These are phyloP conservation scores for Penicillium frequentans DNA, from an alignment of 2,329 filamentous ascomycete species.

Conservation along the genomic window DNA sequence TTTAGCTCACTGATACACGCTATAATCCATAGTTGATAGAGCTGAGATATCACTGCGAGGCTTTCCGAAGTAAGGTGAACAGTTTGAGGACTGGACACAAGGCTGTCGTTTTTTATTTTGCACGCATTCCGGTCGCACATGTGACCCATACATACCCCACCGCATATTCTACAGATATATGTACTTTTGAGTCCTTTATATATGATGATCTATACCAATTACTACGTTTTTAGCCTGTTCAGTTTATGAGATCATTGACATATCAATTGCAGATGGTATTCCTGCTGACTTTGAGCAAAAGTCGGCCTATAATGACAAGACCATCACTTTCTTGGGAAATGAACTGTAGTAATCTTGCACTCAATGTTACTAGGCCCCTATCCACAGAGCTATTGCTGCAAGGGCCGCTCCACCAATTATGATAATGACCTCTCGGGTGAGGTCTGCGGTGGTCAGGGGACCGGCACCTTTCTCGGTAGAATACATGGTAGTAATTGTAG, in stretches of 20 bases:
- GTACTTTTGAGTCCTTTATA: not conserved
- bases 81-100: not conserved
- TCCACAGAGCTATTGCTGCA: slow-evolving; percentile 40
- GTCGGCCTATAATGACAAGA: too few relatives aligned
- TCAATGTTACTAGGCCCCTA: not conserved
- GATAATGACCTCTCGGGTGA: slow-evolving; percentile 38
- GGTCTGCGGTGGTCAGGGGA: slow-evolving; percentile 23
- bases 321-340: not conserved
- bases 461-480: slow-evolving; percentile 42
- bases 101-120: not conserved
- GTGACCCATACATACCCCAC: slow-evolving; percentile 4
- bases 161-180: not conserved
- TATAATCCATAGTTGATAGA: not conserved
- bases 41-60: not conserved
- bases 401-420: slow-evolving; percentile 42
- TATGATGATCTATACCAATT: not conserved
- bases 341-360: not conserved
- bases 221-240: not conserved
- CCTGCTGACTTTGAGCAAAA: not conserved
- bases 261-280: not conserved
- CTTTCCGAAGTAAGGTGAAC: not conserved
- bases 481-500: slow-evolving; percentile 26
- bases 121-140: slow-evolving; percentile 1
- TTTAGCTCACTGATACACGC: slow-evolving; percentile 7
- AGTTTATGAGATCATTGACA: not conserved